Percentiles rank a stretch among this genome's conserved stretches.
Evolutionary conservation across 176 grass and related monocot species (phyloP).

Genomic region (Tillandsia fasciculata): DNA sequence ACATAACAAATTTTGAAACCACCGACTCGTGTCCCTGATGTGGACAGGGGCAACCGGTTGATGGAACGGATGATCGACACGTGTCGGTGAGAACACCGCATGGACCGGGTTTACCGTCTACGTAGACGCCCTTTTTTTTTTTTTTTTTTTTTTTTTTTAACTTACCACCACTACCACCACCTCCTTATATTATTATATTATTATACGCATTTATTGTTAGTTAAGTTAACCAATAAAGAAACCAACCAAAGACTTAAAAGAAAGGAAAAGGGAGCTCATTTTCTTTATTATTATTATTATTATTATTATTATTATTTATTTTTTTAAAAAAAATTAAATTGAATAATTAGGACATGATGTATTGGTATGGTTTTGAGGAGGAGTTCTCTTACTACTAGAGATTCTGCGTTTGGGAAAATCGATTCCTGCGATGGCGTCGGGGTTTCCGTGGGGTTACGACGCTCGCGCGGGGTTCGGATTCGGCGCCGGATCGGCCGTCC

Average conservation of each 20-base stretch:
- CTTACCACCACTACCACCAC: background rate
- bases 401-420: too few relatives aligned
- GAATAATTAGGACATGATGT: background rate
- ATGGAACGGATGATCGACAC: background rate
- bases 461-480: slow-evolving; percentile 41
- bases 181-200: background rate
- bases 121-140: background rate
- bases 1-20: background rate
- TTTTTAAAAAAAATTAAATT: background rate
- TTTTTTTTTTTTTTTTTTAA: background rate
- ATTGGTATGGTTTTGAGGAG: background rate
- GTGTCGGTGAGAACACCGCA: background rate
- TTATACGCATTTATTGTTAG: background rate
- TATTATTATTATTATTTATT: too few relatives aligned
- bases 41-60: background rate
- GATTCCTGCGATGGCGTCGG: slow-evolving; percentile 37
- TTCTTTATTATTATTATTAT: too few relatives aligned
- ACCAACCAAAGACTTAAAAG: background rate
- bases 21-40: background rate
- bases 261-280: background rate
- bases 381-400: too few relatives aligned
- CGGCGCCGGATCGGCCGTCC: slow-evolving; percentile 38
- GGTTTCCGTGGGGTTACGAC: slow-evolving; percentile 55
- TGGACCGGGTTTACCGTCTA: too few relatives aligned
- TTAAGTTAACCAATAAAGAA: background rate